Percentiles rank a stretch among this genome's conserved stretches.
Conservation (phyloP, 768 basidiomycete genomes). For the Boletus pseudopeckii region DNA sequence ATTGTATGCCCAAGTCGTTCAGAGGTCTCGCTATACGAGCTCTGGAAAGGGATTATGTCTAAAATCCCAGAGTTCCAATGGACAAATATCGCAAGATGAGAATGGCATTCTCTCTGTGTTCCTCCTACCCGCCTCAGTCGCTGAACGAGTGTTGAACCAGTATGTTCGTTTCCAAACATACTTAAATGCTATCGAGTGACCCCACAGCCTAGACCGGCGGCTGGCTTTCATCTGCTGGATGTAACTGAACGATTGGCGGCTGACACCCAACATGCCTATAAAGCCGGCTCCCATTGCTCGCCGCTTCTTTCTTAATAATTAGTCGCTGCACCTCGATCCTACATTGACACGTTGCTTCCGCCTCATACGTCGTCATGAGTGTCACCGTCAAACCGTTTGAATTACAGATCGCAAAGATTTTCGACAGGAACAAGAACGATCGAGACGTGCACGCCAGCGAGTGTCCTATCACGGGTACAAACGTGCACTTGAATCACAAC, state of each 20-base stretch:
- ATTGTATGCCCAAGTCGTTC: background rate
- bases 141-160: background rate
- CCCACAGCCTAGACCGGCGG: background rate
- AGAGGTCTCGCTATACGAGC: background rate
- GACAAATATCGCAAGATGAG: background rate
- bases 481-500: background rate
- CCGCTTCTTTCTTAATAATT: background rate
- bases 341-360: background rate
- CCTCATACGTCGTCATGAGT: background rate
- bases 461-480: background rate
- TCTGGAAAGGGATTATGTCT: background rate
- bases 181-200: too few relatives aligned
- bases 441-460: background rate
- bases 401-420: background rate
- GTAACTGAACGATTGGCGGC: constrained; percentile 2
- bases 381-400: background rate
- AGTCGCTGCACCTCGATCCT: background rate
- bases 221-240: background rate
- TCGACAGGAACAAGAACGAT: background rate
- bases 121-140: background rate
- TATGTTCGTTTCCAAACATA: background rate
- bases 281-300: background rate
- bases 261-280: constrained; percentile 6
- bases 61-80: background rate
- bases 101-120: background rate